A percentile compares a stretch with the other conserved stretches of the same genome.
phyloP scores from a whole-genome alignment of 805 yeast species.

The Candida ficus region DNA sequence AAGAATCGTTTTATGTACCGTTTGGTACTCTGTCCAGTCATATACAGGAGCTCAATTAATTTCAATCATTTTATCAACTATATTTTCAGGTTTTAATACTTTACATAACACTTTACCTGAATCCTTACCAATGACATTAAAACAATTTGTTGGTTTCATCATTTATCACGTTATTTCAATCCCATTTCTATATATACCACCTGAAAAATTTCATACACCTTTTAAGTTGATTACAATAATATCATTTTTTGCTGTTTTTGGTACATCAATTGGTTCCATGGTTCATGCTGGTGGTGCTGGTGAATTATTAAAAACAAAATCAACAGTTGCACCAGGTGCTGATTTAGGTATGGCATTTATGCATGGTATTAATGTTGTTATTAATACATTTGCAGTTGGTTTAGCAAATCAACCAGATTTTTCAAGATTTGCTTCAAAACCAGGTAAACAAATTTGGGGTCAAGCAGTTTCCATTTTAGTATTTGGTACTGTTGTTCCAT shows the following conservation, averaged over 20 bases:
- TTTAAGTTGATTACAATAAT: constrained; percentile 25
- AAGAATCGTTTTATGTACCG: constrained; percentile 39
- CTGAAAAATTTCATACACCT: constrained; percentile 27
- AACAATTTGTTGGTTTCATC: constrained; percentile 36
- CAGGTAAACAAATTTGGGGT: constrained; percentile 35
- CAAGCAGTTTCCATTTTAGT: constrained; percentile 31
- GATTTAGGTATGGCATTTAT: constrained; percentile 29
- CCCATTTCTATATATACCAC: constrained; percentile 27
- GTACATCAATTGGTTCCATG: constrained; percentile 30
- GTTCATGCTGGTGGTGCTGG: constrained; percentile 30
- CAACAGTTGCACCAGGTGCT: constrained; percentile 23
- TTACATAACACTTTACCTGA: constrained; percentile 36
- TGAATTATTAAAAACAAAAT: constrained; percentile 25
- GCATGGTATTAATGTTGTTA: constrained; percentile 26
- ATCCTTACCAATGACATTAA: constrained; percentile 34
- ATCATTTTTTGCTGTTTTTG: constrained; percentile 31
- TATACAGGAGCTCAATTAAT: constrained; percentile 43
- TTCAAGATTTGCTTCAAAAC: constrained; percentile 33
- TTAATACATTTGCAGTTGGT: constrained; percentile 28
- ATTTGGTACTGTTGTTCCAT: constrained; percentile 38
- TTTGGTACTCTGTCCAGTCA: constrained; percentile 43
- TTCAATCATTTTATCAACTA: constrained; percentile 32
- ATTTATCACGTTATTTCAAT: constrained; percentile 33
- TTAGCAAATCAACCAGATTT: constrained; percentile 29
- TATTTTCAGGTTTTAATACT: constrained; percentile 33